Conservation (phyloP, 768 basidiomycete species). For the Hysterangium stoloniferum region DNA sequence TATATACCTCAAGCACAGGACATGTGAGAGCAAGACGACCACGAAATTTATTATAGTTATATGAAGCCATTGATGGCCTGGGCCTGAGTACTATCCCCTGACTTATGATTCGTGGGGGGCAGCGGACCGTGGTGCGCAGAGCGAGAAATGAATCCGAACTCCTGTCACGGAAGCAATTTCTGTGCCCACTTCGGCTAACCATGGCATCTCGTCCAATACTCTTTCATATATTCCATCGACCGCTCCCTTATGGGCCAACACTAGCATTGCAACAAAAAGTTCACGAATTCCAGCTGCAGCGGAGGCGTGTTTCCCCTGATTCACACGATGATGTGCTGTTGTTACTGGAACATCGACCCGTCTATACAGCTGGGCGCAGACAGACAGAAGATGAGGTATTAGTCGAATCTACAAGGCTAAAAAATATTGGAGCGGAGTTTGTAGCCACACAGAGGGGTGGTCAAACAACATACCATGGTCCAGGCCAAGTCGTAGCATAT, state of each 20-base stretch:
- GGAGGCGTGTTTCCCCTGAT: conserved; percentile 34
- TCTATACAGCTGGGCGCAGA: conserved; percentile 90
- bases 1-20: too few relatives aligned
- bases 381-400: conserved; percentile 52
- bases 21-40: too few relatives aligned
- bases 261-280: conserved; percentile 65
- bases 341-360: conserved; percentile 84
- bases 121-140: too few relatives aligned
- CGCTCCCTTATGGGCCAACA: conserved; percentile 66
- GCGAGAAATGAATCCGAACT: too few relatives aligned
- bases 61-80: too few relatives aligned
- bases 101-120: too few relatives aligned
- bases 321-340: conserved; percentile 56
- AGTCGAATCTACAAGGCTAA: conserved; percentile 58
- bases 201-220: conserved; percentile 42
- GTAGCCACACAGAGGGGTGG: conserved; percentile 78
- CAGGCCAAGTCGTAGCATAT: conserved; percentile 95
- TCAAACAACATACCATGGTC: conserved; percentile 94
- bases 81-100: too few relatives aligned
- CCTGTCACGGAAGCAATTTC: too few relatives aligned
- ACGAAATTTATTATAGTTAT: too few relatives aligned
- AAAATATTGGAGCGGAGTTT: conserved; percentile 79
- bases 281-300: conserved; percentile 54
- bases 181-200: too few relatives aligned
- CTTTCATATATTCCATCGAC: conserved; percentile 71